These are phyloP conservation scores for Fonsecaea multimorphosa DNA, from an alignment of 2,329 filamentous ascomycete genomes.

Conservation along the genomic window DNA sequence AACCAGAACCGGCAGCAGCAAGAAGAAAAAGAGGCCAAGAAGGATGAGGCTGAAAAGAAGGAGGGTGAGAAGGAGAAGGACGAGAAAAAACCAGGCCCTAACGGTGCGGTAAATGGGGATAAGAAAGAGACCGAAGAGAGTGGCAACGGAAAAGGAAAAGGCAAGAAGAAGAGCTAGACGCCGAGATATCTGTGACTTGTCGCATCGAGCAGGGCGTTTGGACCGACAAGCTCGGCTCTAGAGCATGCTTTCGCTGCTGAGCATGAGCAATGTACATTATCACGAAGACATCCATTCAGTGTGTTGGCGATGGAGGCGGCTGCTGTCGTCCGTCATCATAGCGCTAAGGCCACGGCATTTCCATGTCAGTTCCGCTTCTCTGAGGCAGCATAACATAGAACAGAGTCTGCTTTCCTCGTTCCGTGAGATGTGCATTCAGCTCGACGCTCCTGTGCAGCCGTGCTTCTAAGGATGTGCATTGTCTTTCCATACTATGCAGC, in stretches of 20 bases:
- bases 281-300: background rate
- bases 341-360: background rate
- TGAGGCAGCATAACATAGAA: background rate
- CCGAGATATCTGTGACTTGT: background rate
- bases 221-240: constrained; percentile 1
- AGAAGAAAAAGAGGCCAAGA: constrained; percentile 87
- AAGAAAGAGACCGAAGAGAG: constrained; percentile 61
- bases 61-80: constrained; percentile 70
- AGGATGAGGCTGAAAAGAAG: constrained; percentile 67
- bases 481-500: background rate
- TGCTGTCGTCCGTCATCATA: background rate
- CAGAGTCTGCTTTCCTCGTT: background rate
- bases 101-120: constrained; percentile 58
- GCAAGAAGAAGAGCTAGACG: constrained; percentile 55
- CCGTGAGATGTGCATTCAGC: background rate
- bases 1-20: constrained; percentile 98
- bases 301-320: background rate
- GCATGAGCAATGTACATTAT: constrained; percentile 9
- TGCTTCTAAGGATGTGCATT: background rate
- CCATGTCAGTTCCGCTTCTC: background rate
- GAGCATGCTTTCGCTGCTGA: background rate
- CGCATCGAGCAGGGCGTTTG: constrained; percentile 32
- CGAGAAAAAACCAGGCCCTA: constrained; percentile 60
- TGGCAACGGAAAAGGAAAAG: constrained; percentile 62
- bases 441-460: background rate